Evolutionary conservation across 1,284 basidiomycete genomes (phyloP).

Genomic region (Inonotus hispidus): DNA sequence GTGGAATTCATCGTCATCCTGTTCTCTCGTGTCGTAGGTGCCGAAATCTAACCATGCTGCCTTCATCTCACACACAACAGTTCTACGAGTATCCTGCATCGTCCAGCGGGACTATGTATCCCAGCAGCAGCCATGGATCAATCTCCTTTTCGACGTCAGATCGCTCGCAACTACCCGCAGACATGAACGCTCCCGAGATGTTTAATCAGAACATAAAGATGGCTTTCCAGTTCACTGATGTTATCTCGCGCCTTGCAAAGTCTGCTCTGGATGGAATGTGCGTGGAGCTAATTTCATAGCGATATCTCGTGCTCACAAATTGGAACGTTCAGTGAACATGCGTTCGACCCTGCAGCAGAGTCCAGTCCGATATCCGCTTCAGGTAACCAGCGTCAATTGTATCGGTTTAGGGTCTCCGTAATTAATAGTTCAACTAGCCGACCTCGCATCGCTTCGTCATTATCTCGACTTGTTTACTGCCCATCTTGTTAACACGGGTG

Average conservation of each 20-base stretch:
- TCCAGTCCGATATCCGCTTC: conserved; percentile 9
- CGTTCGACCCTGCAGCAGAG: conserved; percentile 7
- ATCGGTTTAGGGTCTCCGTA: neutral
- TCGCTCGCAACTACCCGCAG: neutral
- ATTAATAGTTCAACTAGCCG: neutral
- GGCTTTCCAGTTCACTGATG: conserved; percentile 10
- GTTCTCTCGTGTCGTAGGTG: no score
- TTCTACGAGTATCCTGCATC: conserved; percentile 6
- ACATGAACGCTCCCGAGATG: conserved; percentile 14
- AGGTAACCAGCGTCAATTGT: neutral
- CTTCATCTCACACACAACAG: neutral
- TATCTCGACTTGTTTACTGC: conserved; percentile 7
- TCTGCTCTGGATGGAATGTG: conserved; percentile 11
- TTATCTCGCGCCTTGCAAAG: conserved; percentile 11
- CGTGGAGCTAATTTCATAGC: neutral
- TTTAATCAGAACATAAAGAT: conserved; percentile 16
- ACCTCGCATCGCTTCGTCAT: conserved; percentile 4
- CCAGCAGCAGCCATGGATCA: neutral
- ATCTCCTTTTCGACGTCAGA: neutral
- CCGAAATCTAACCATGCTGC: neutral
- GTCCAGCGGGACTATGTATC: neutral
- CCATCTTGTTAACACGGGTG: conserved; percentile 12
- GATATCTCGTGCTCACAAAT: neutral
- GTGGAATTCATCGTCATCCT: no score
- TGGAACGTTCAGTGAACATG: conserved; percentile 9